phyloP scores from a whole-genome alignment of 371 early-diverging fungal species.

The Capillidium heterosporum region DNA sequence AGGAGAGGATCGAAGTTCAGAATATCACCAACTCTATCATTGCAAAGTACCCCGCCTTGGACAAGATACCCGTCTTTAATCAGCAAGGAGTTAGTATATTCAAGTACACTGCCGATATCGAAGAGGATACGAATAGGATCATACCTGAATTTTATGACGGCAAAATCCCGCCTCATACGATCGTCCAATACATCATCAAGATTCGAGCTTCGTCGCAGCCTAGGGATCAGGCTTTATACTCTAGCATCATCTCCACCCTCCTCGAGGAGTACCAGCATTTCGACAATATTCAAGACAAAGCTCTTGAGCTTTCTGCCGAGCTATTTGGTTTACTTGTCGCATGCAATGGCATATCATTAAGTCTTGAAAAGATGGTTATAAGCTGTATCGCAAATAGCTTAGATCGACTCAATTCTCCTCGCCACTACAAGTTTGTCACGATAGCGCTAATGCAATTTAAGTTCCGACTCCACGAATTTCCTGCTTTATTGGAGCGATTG shows the following conservation, averaged over 20 bases:
- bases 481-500: slow-evolving; percentile 64
- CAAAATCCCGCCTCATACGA: not conserved
- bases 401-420: not conserved
- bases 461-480: slow-evolving; percentile 70
- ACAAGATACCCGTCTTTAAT: not conserved
- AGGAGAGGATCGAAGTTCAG: not conserved
- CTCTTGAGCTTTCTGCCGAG: not conserved
- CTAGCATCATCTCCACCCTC: not conserved
- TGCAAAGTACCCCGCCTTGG: not conserved
- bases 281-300: not conserved
- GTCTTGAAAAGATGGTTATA: not conserved
- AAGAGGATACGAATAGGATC: not conserved
- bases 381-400: not conserved
- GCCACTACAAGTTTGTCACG: slow-evolving; percentile 73
- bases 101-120: not conserved
- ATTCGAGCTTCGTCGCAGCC: not conserved
- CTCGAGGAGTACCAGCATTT: slow-evolving; percentile 4
- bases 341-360: not conserved
- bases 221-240: not conserved
- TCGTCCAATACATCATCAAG: not conserved
- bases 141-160: not conserved
- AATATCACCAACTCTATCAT: not conserved
- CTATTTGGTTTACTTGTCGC: not conserved
- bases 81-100: not conserved
- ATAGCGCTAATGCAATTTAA: slow-evolving; percentile 73